Evolutionary conservation across 371 early-diverging fungal species (phyloP).

Genomic region (Funneliformis caledonium): DNA sequence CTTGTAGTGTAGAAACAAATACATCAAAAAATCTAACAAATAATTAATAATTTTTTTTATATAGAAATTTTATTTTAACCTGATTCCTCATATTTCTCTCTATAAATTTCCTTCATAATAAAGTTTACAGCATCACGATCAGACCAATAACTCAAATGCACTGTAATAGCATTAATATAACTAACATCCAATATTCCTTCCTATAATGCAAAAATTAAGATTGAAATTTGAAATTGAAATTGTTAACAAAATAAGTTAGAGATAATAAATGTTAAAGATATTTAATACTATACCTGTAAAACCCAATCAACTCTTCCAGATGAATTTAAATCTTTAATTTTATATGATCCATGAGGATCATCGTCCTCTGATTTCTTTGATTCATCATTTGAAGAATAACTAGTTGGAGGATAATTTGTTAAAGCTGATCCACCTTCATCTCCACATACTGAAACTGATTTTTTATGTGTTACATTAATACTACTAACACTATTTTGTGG

Average conservation of each 20-base stretch:
- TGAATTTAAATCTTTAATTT: slow-evolving; percentile 64
- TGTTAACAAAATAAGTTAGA: neutral
- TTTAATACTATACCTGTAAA: slow-evolving; percentile 52
- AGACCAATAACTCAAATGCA: slow-evolving; percentile 82
- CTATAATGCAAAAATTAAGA: slow-evolving; percentile 26
- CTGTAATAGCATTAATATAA: slow-evolving; percentile 74
- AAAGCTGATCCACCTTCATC: neutral
- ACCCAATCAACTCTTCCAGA: slow-evolving; percentile 79
- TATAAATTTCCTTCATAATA: slow-evolving; percentile 47
- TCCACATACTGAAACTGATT: slow-evolving; percentile 26
- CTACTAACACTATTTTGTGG: slow-evolving; percentile 43
- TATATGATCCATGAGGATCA: slow-evolving; percentile 46
- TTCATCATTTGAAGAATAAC: slow-evolving; percentile 41
- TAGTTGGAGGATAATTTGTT: slow-evolving; percentile 23
- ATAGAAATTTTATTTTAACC: no score
- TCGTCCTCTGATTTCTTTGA: slow-evolving; percentile 46
- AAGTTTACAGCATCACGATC: slow-evolving; percentile 73
- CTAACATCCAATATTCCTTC: slow-evolving; percentile 81
- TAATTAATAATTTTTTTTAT: no score
- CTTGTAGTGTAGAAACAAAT: no score
- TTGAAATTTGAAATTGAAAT: neutral
- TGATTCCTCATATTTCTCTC: neutral
- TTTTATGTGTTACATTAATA: slow-evolving; percentile 45
- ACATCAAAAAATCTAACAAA: no score
- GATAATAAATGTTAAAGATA: neutral